Conservation (phyloP, 1,284 basidiomycete species). For the Ceratobasidium sp. region DNA sequence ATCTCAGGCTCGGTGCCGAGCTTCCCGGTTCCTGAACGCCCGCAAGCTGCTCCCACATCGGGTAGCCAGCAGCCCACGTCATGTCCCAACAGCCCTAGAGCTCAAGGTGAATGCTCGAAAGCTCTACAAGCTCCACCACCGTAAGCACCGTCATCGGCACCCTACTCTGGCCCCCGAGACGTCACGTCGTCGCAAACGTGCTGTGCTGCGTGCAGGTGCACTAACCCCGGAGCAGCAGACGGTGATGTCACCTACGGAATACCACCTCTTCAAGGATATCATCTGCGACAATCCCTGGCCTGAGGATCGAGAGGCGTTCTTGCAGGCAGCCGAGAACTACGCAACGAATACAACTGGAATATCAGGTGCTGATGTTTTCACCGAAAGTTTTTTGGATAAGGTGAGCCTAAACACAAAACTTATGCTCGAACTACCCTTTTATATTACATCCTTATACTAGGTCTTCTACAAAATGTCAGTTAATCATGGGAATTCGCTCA, state of each 20-base stretch:
- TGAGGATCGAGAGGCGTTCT: background rate
- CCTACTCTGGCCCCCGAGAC: background rate
- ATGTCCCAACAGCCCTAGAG: background rate
- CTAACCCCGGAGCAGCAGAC: background rate
- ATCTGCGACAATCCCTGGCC: slow-evolving; percentile 17
- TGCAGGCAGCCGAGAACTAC: background rate
- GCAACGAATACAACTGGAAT: background rate
- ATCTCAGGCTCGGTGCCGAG: background rate
- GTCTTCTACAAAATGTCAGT: background rate
- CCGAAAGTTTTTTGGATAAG: slow-evolving; percentile 2
- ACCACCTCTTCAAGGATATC: background rate
- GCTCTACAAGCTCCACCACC: background rate
- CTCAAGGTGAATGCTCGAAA: background rate
- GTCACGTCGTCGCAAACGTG: background rate
- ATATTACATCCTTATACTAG: background rate
- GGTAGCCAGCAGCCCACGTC: background rate
- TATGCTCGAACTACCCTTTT: background rate
- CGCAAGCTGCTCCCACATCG: background rate
- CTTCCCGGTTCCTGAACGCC: background rate
- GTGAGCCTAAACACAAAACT: background rate
- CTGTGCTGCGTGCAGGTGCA: background rate
- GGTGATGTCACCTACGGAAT: slow-evolving; percentile 2
- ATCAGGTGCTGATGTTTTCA: background rate
- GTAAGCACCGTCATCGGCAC: background rate
- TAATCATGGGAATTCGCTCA: background rate